Conservation (phyloP, 2,329 filamentous ascomycete genomes). For the Beauveria bassiana region DNA sequence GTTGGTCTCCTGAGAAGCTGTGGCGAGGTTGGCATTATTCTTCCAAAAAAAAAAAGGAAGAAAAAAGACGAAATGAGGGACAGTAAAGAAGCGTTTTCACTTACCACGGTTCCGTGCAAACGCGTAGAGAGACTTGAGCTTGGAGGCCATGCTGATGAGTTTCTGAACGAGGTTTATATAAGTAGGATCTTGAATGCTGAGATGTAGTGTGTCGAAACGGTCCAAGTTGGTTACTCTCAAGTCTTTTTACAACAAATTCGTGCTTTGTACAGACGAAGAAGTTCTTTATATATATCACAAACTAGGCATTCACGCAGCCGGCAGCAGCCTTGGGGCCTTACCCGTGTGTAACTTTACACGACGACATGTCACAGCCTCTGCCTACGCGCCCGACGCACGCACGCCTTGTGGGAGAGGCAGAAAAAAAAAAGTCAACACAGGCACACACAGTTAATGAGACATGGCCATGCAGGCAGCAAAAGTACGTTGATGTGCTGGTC, state of each 20-base stretch:
- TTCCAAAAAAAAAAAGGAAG: no score
- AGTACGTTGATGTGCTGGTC: not conserved
- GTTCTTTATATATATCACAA: not conserved
- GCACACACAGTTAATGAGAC: not conserved
- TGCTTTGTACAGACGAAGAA: not conserved
- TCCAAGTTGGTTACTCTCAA: no score
- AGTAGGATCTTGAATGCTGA: no score
- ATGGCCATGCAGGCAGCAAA: no score
- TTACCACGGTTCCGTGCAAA: not conserved
- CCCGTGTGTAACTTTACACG: not conserved
- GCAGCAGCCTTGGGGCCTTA: not conserved
- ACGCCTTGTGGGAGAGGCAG: no score
- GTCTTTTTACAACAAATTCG: no score
- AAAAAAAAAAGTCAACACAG: not conserved
- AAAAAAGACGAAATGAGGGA: no score
- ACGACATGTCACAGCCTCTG: not conserved
- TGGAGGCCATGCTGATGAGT: no score
- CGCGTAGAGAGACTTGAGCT: not conserved
- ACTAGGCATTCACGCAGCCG: not conserved
- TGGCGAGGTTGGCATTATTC: not conserved
- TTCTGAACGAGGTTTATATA: no score
- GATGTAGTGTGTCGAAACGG: no score
- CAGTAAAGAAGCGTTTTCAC: not conserved
- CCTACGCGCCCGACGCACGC: not conserved
- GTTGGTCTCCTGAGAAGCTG: slow-evolving; percentile 13